These are phyloP conservation scores for Rhamnella rubrinervis DNA, from an alignment of 331 rosid species.

Conservation along the genomic window DNA sequence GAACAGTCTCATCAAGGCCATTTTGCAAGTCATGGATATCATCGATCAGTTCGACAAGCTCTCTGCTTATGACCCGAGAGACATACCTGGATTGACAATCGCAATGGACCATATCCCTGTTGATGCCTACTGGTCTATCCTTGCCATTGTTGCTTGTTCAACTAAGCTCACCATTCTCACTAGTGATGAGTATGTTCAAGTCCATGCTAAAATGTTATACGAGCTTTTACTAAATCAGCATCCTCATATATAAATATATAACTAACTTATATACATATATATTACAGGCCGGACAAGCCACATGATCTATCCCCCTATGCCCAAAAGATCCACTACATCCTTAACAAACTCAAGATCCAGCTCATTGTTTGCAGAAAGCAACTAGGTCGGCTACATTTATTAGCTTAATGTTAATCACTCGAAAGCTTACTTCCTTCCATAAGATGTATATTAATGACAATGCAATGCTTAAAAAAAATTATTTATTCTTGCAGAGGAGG, in stretches of 20 bases:
- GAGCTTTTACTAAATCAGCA: neutral
- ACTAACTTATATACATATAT: neutral
- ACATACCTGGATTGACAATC: slow-evolving; percentile 27
- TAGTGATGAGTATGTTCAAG: slow-evolving; percentile 30
- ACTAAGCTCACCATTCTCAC: slow-evolving; percentile 30
- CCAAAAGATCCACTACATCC: slow-evolving; percentile 30
- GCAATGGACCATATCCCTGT: slow-evolving; percentile 20
- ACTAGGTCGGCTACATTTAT: slow-evolving; percentile 21
- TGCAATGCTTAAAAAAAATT: neutral
- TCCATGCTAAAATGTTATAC: neutral
- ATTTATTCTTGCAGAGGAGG: slow-evolving; percentile 29
- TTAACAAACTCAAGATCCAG: slow-evolving; percentile 38
- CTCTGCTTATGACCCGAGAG: slow-evolving; percentile 35
- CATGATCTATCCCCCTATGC: slow-evolving; percentile 32
- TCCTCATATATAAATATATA: neutral
- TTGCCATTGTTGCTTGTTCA: slow-evolving; percentile 31
- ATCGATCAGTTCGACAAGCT: slow-evolving; percentile 27
- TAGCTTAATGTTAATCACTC: neutral
- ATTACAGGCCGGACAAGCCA: slow-evolving; percentile 18
- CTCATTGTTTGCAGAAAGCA: slow-evolving; percentile 30
- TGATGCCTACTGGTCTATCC: slow-evolving; percentile 30
- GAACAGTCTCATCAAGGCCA: slow-evolving; percentile 16
- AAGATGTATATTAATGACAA: neutral
- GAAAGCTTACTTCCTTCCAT: neutral
- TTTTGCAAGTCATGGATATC: slow-evolving; percentile 18